Evolutionary conservation across 768 basidiomycete species (phyloP).

Genomic region (Tricholoma saponaceum): DNA sequence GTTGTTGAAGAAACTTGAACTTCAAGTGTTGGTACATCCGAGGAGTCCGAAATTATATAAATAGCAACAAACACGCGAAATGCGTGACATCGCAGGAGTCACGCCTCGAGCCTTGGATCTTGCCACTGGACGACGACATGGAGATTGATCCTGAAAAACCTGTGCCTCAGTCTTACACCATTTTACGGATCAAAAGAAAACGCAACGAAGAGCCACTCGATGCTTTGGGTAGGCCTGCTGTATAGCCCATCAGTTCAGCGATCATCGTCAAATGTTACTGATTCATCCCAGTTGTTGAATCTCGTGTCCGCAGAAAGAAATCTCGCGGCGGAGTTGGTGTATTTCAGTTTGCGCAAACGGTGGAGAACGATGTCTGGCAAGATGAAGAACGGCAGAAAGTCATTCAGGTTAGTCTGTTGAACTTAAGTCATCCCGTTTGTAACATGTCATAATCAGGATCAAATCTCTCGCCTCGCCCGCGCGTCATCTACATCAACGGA

Average conservation of each 20-base stretch:
- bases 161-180: conserved; percentile 49
- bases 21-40: too few species aligned
- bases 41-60: too few species aligned
- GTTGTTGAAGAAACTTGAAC: too few species aligned
- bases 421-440: background rate
- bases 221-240: conserved; percentile 55
- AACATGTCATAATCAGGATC: conserved; percentile 35
- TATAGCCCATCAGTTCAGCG: conserved; percentile 5
- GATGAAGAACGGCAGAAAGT: conserved; percentile 52
- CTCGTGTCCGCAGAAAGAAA: conserved; percentile 57
- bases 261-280: conserved; percentile 8
- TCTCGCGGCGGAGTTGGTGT: conserved; percentile 52
- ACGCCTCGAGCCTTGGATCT: too few species aligned
- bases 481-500: conserved; percentile 25
- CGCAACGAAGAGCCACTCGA: conserved; percentile 80
- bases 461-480: conserved; percentile 51
- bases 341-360: conserved; percentile 79
- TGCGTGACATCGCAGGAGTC: too few species aligned
- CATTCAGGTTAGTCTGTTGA: conserved; percentile 48
- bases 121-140: too few species aligned
- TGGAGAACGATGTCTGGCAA: conserved; percentile 67
- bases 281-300: conserved; percentile 41
- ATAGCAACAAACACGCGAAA: too few species aligned
- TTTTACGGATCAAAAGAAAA: conserved; percentile 80
- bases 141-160: conserved; percentile 23